A percentile compares a stretch with the other conserved stretches of the same genome.
Conservation (phyloP, 805 yeast genomes). For the Starmerella apis region DNA sequence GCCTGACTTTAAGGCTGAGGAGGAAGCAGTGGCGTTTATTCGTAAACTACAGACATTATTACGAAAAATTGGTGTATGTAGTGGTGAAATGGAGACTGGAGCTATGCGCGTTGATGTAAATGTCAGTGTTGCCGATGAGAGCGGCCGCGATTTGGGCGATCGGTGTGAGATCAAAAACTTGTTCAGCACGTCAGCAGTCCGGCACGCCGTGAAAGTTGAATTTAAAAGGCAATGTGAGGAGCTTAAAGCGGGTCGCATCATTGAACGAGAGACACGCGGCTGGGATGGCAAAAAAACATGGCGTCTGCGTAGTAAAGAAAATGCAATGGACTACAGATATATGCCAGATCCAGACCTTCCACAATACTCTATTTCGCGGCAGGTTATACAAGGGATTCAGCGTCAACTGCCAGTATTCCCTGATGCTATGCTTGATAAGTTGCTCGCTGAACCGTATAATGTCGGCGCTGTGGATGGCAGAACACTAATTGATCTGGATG, state of each 20-base stretch:
- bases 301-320: slow-evolving; percentile 65
- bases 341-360: slow-evolving; percentile 92
- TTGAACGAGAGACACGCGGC: slow-evolving; percentile 67
- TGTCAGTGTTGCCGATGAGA: slow-evolving; percentile 45
- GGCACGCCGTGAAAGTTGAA: slow-evolving; percentile 62
- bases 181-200: slow-evolving; percentile 71
- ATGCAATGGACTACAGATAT: slow-evolving; percentile 76
- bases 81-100: slow-evolving; percentile 89
- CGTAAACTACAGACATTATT: slow-evolving; percentile 68
- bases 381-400: slow-evolving; percentile 37
- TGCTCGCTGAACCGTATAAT: slow-evolving; percentile 43
- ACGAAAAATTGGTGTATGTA: slow-evolving; percentile 57
- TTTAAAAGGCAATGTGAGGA: slow-evolving; percentile 54
- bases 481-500: slow-evolving; percentile 47
- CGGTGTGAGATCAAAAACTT: slow-evolving; percentile 85
- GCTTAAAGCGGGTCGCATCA: slow-evolving; percentile 35
- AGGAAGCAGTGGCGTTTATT: slow-evolving; percentile 66
- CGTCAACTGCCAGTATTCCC: slow-evolving; percentile 46
- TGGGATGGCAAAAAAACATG: slow-evolving; percentile 76
- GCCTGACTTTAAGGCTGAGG: slow-evolving; percentile 65
- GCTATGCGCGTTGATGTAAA: slow-evolving; percentile 94
- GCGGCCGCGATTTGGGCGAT: slow-evolving; percentile 35
- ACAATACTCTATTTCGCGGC: slow-evolving; percentile 38
- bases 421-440: slow-evolving; percentile 41
- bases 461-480: slow-evolving; percentile 66